Evolutionary conservation across 208 protist species (phyloP), one percentile per base, ranked within the genome.

Genomic region (Angomonas deanei): DNA sequence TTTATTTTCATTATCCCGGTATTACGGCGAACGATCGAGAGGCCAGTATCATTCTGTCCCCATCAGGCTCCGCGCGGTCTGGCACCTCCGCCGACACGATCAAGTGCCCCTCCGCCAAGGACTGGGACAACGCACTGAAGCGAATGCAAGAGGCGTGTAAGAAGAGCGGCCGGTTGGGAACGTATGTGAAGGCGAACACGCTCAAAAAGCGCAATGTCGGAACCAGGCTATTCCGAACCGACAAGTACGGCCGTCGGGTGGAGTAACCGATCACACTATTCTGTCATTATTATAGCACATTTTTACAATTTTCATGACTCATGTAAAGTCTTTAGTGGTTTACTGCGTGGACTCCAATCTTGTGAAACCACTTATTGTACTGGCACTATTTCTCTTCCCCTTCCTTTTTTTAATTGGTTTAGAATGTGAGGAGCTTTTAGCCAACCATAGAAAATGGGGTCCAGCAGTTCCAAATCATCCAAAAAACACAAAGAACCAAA

Each of bases 241-340:
- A 96, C 57, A 93, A 93, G 74, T 96, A 92, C 62, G 90, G 90
- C 11, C 77, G 87, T 21, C 86, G 85, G 28, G 78, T 92, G 1
- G 81, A 84, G 10, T 94, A 24, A 56, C 27, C 50, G 21, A 17
- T 56, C n/a, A 15, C 15, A 42, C 36, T 42, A 42, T 42, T 42
- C 23, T 34, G 21, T 56, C 11, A 56, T 56, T 34, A 56, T 34
- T 34, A 6, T 30, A 11, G 23, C 27, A 42, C 49, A 49, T 61
- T 59, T 38, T 66, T 34, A 61, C 56, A 47, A 24, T 67, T 39
- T 21, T 47, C 46, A 26, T 58, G 6, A 46, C 38, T 6, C 30
- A 38, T 55, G 5, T 57, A 10, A 6, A 19, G 10, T 50, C 17
- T 61, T 61, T 5, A 1, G 39, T 33, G n/a, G 53, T 56, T 61